A percentile compares a stretch with the other conserved stretches of the same genome.
Evolutionary conservation across 208 protist genomes (phyloP).

Genomic region (Leishmania lainsoni): DNA sequence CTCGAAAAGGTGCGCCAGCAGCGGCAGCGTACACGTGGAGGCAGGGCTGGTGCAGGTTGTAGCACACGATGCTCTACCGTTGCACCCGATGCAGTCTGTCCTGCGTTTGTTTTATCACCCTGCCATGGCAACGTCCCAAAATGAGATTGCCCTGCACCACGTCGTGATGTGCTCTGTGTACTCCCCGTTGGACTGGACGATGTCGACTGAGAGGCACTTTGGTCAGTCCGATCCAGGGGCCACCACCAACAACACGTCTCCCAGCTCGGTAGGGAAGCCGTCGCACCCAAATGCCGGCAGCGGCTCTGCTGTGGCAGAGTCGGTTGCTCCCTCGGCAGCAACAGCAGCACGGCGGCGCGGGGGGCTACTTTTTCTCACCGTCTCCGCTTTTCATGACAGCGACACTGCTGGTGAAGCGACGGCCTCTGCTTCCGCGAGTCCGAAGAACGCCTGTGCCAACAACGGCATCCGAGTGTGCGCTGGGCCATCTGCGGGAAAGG

Average conservation of each 20-base stretch:
- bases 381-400: not conserved
- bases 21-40: not conserved
- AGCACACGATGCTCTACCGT: conserved; percentile 41
- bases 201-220: not conserved
- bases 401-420: not conserved
- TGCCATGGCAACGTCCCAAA: conserved; percentile 6
- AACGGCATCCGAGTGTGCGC: conserved; percentile 2
- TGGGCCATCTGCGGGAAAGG: not conserved
- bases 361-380: conserved; percentile 20
- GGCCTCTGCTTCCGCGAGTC: not conserved
- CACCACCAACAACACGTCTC: not conserved
- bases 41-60: conserved; percentile 22
- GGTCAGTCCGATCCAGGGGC: not conserved
- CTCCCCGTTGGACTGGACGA: conserved; percentile 5
- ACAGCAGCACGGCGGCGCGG: conserved; percentile 12
- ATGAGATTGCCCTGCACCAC: not conserved
- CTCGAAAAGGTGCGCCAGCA: not conserved
- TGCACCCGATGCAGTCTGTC: conserved; percentile 16
- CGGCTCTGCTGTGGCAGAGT: conserved; percentile 1
- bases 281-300: not conserved
- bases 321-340: conserved; percentile 2
- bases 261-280: not conserved
- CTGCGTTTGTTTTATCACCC: conserved; percentile 40
- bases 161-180: conserved; percentile 31
- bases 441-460: not conserved